Evolutionary conservation across 345 rosid genomes (phyloP), one percentile per base, ranked within the genome.

Genomic region (Eucalyptus regnans): DNA sequence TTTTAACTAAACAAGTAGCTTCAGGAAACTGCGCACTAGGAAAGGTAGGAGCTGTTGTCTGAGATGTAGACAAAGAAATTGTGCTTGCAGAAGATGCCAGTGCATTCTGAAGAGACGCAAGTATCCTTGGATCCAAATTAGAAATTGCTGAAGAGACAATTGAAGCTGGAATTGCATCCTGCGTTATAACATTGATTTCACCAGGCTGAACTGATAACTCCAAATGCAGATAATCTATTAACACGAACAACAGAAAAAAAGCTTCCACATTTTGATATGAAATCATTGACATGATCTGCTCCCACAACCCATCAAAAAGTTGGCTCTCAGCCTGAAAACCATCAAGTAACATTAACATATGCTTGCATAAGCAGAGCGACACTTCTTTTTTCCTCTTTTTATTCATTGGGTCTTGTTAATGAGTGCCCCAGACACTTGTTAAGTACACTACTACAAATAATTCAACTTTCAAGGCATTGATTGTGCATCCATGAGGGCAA

Each of bases 151-250:
- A 90, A 90, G 96, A 87, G 88, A 92, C 92, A 14, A 91, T 52
- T 92, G 99, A 91, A 91, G 94, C 93, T 89, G 98, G 91, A 87
- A 94, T 89, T 91, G 97, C 96, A 92, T 95, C 99, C 99, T 98
- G 95, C 84, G 41, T 37, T 20, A 76, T 15, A 41, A 41, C 48
- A 51, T 79, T 33, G 86, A 89, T 52, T 41, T 56, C 58, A 44
- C 33, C 10, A 60, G 49, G 37, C 86, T 46, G 18, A 79, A 18
- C 62, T 44, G 33, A 76, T 37, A 76, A 20, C 46, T 76, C 84
- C 15, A 10, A 76, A 20, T 23, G 84, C 48, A 41, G 84, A 22
- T 41, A 76, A 41, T 41, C 84, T 20, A 41, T 23, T 20, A 23
- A n/a, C 48, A 25, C 3, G 7, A 76, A 80, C 66, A 33, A 86